These are phyloP conservation scores for Haematococcus lacustris DNA, from an alignment of 139 green algal species.

Conservation along the genomic window DNA sequence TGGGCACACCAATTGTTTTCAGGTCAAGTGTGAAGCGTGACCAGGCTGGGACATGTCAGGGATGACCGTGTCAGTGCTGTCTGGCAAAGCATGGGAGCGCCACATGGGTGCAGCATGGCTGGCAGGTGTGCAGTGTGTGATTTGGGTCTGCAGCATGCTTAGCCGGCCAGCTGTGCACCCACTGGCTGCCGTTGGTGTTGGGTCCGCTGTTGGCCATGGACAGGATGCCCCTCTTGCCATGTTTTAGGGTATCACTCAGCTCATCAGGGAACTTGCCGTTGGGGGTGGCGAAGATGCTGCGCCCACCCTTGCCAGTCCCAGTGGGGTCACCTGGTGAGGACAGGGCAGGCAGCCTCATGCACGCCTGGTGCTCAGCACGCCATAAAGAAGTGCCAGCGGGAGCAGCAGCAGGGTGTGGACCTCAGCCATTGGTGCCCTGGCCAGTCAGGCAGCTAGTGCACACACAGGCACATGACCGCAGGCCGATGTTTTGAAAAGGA, in stretches of 20 bases:
- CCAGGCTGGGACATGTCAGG: not conserved
- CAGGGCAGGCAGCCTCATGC: not conserved
- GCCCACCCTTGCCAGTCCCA: conserved; percentile 90
- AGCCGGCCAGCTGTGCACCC: no score
- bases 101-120: not conserved
- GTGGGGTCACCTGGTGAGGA: conserved; percentile 68
- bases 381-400: not conserved
- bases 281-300: conserved; percentile 75
- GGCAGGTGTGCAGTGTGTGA: no score
- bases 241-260: conserved; percentile 80
- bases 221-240: conserved; percentile 81
- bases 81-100: not conserved
- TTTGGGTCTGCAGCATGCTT: no score
- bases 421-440: not conserved
- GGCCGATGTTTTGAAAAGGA: not conserved
- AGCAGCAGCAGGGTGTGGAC: not conserved
- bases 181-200: conserved; percentile 75
- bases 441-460: not conserved
- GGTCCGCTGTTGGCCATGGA: conserved; percentile 96
- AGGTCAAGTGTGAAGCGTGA: no score
- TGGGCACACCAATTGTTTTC: conserved; percentile 14
- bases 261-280: conserved; percentile 94
- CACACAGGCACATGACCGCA: not conserved
- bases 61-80: not conserved
- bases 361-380: not conserved